A percentile compares a stretch with the other conserved stretches of the same genome.
These are phyloP conservation scores for Boletus barrowsii DNA, from an alignment of 768 basidiomycete species.

Conservation along the genomic window DNA sequence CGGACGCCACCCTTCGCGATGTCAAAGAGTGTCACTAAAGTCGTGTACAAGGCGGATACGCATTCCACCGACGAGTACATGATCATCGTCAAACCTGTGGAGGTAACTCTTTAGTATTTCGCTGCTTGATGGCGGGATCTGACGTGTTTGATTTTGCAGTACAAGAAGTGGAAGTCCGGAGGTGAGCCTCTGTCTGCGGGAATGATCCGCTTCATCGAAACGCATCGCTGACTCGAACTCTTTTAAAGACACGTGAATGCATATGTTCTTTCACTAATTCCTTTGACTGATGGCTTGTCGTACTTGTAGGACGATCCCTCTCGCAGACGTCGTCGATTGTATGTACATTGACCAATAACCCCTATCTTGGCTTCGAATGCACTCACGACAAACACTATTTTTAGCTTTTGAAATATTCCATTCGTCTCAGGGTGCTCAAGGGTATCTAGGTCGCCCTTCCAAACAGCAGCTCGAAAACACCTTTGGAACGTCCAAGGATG, in stretches of 20 bases:
- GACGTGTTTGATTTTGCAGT: conserved; percentile 39
- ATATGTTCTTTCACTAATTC: neutral
- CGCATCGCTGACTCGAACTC: conserved; percentile 9
- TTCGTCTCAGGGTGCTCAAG: conserved; percentile 74
- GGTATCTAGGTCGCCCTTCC: conserved; percentile 70
- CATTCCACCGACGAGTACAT: conserved; percentile 72
- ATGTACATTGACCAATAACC: conserved; percentile 25
- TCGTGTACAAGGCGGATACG: conserved; percentile 77
- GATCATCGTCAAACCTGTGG: conserved; percentile 60
- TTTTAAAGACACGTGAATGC: conserved; percentile 63
- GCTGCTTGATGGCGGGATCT: conserved; percentile 3
- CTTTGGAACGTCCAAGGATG: conserved; percentile 65
- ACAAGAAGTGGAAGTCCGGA: conserved; percentile 75
- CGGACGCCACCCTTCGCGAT: conserved; percentile 25
- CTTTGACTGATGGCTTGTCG: conserved; percentile 12
- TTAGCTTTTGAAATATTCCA: conserved; percentile 70
- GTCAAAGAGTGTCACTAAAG: conserved; percentile 55
- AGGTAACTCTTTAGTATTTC: conserved; percentile 43
- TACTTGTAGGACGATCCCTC: conserved; percentile 56
- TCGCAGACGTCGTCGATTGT: conserved; percentile 83
- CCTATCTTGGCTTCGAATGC: neutral
- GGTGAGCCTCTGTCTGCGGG: conserved; percentile 42
- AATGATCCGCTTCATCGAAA: conserved; percentile 4
- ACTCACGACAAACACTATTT: neutral
- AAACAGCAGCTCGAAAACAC: conserved; percentile 77